These are phyloP conservation scores for Syzygium oleosum DNA, from an alignment of 345 rosid species.

Conservation along the genomic window DNA sequence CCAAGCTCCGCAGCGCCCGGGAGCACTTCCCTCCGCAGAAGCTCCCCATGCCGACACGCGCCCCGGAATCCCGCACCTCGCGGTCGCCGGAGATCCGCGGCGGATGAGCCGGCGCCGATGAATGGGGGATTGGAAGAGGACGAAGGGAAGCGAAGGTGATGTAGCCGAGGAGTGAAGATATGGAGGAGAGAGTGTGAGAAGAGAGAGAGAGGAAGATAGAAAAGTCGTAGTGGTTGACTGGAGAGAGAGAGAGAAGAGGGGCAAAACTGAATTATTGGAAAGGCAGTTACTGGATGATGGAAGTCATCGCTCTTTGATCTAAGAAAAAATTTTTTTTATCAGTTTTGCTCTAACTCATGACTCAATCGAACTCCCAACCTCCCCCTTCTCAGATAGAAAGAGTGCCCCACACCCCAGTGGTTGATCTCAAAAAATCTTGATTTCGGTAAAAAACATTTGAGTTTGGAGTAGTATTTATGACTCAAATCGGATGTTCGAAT, in stretches of 20 bases:
- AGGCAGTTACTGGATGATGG: no score
- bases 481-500: no score
- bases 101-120: not conserved
- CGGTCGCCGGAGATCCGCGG: not conserved
- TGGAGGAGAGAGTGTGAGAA: not conserved
- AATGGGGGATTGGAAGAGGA: not conserved
- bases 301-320: no score
- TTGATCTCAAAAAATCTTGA: no score
- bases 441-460: no score
- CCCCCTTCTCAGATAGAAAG: no score
- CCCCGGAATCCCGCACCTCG: not conserved
- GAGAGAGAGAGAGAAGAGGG: not conserved
- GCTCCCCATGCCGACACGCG: not conserved
- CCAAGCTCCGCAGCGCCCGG: constrained; percentile 26
- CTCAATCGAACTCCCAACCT: no score
- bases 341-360: no score
- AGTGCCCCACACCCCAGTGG: no score
- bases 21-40: not conserved
- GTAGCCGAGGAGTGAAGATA: not conserved
- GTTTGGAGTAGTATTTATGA: no score
- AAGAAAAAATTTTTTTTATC: no score
- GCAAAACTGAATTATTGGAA: not conserved
- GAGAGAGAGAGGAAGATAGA: not conserved
- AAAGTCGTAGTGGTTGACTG: not conserved
- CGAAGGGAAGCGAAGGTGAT: not conserved